Evolutionary conservation across 805 yeast genomes (phyloP).

Genomic region (Barnettozyma pratensis): DNA sequence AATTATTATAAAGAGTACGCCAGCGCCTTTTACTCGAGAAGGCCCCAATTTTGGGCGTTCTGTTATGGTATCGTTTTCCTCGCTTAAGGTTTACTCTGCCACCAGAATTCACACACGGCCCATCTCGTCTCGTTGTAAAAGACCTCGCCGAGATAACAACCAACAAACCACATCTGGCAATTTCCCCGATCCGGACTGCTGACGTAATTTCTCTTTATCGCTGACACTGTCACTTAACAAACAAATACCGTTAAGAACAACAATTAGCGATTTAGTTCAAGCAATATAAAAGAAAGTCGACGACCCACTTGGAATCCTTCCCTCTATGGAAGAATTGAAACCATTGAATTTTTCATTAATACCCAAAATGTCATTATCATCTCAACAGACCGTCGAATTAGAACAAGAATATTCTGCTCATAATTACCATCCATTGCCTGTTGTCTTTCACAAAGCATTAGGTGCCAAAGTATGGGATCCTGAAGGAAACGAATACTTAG

Average conservation of each 20-base stretch:
- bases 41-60: too few species aligned
- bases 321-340: background rate
- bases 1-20: too few species aligned
- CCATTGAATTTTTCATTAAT: background rate
- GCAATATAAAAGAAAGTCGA: conserved; percentile 2
- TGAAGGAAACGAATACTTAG: conserved; percentile 90
- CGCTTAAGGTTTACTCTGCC: too few species aligned
- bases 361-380: conserved; percentile 31
- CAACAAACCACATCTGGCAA: background rate
- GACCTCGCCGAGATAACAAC: too few species aligned
- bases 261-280: conserved; percentile 1
- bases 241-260: conserved; percentile 4
- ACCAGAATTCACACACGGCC: too few species aligned
- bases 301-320: background rate
- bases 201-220: conserved; percentile 9
- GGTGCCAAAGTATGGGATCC: conserved; percentile 99
- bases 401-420: conserved; percentile 89
- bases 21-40: too few species aligned
- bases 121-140: too few species aligned
- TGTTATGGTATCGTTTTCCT: too few species aligned
- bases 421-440: conserved; percentile 95
- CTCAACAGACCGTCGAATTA: conserved; percentile 57
- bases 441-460: conserved; percentile 76
- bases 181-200: background rate
- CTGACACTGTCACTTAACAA: conserved; percentile 24